These are phyloP conservation scores for Phytophthora cajani DNA, from an alignment of 352 stramenopile genomes.

Conservation along the genomic window DNA sequence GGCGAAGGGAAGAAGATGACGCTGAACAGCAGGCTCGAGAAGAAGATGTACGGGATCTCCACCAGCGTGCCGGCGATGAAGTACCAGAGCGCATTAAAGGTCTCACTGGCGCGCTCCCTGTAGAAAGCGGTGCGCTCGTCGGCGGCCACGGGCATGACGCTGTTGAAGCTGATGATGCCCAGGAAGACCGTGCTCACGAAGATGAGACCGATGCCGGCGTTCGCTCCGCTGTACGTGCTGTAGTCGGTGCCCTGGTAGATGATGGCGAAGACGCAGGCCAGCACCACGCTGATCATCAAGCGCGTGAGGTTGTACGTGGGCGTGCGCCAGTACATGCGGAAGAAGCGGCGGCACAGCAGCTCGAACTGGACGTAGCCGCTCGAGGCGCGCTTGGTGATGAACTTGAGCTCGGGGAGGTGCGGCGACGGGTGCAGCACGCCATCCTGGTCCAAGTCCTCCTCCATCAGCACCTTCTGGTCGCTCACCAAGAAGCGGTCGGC, in stretches of 20 bases:
- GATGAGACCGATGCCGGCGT: slow-evolving; percentile 77
- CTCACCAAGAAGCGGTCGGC: slow-evolving; percentile 43
- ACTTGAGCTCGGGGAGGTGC: slow-evolving; percentile 47
- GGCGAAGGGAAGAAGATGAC: slow-evolving; percentile 63
- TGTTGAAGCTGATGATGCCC: slow-evolving; percentile 37
- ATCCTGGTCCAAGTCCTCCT: slow-evolving; percentile 53
- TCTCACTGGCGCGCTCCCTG: slow-evolving; percentile 65
- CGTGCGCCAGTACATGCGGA: slow-evolving; percentile 1
- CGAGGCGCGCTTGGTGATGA: slow-evolving; percentile 50
- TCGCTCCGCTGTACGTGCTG: slow-evolving; percentile 50
- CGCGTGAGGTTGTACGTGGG: slow-evolving; percentile 1
- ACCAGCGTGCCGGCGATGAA: slow-evolving; percentile 37
- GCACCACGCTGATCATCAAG: neutral
- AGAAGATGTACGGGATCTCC: slow-evolving; percentile 48
- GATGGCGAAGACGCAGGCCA: neutral
- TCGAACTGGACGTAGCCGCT: slow-evolving; percentile 34
- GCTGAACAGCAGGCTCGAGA: slow-evolving; percentile 52
- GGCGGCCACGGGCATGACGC: slow-evolving; percentile 28
- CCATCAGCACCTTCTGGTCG: slow-evolving; percentile 45
- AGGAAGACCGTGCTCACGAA: slow-evolving; percentile 89
- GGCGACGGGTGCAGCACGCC: slow-evolving; percentile 47
- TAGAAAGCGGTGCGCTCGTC: slow-evolving; percentile 44
- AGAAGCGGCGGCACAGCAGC: slow-evolving; percentile 31
- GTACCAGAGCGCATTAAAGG: slow-evolving; percentile 82
- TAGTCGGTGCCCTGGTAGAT: slow-evolving; percentile 1